phyloP scores from a whole-genome alignment of 208 protist species.

The Crithidia bombi region DNA sequence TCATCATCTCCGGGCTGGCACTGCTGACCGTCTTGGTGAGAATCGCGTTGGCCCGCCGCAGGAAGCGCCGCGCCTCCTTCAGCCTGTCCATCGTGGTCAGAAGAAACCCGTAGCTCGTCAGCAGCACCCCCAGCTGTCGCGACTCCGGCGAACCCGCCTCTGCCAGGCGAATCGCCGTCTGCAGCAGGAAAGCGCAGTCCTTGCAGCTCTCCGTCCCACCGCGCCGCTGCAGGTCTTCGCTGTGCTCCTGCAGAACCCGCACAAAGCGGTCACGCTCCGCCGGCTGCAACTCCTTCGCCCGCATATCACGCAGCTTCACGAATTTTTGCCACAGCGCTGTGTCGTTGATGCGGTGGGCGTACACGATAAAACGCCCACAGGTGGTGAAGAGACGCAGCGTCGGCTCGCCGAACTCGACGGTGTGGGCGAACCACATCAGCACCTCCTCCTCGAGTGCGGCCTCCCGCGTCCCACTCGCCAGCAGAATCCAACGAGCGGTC shows the following conservation, averaged over 20 bases:
- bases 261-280: conserved; percentile 35
- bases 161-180: conserved; percentile 48
- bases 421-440: conserved; percentile 38
- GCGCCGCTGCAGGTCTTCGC: conserved; percentile 38
- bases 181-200: conserved; percentile 39
- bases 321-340: conserved; percentile 39
- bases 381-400: conserved; percentile 51
- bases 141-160: conserved; percentile 33
- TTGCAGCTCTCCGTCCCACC: conserved; percentile 43
- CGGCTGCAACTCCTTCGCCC: conserved; percentile 41
- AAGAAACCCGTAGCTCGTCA: conserved; percentile 47
- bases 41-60: conserved; percentile 44
- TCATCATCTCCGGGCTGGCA: conserved; percentile 52
- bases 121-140: conserved; percentile 48
- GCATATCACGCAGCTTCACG: conserved; percentile 25
- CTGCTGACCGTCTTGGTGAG: conserved; percentile 32
- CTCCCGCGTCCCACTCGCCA: conserved; percentile 29
- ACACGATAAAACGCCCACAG: conserved; percentile 43
- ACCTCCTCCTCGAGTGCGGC: conserved; percentile 33
- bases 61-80: conserved; percentile 37
- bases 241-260: conserved; percentile 36
- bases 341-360: conserved; percentile 38
- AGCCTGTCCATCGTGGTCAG: conserved; percentile 48
- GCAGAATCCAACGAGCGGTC: conserved; percentile 32
- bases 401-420: conserved; percentile 43